Percentiles rank a stretch among this genome's conserved stretches.
phyloP scores from a whole-genome alignment of 441 rosid species.

The Gossypium aridum region DNA sequence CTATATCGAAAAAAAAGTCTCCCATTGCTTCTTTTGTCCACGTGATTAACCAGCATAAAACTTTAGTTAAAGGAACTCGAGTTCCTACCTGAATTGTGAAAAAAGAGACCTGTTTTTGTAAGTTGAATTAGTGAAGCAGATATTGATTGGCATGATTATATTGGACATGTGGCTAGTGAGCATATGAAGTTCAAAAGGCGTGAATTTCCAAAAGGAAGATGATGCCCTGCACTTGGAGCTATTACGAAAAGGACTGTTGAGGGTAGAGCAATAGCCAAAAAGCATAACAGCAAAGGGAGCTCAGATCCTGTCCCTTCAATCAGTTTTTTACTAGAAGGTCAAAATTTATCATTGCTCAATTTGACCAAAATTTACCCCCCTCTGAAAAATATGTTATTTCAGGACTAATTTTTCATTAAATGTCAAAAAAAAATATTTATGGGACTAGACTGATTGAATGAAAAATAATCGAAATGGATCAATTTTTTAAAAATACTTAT shows the following conservation, averaged over 20 bases:
- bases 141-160: background rate
- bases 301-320: slow-evolving; percentile 13
- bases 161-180: background rate
- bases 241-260: too few relatives aligned
- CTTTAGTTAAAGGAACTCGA: too few relatives aligned
- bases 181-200: background rate
- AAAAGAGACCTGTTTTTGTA: background rate
- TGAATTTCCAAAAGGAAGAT: background rate
- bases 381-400: background rate
- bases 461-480: accelerated
- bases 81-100: too few relatives aligned
- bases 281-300: background rate
- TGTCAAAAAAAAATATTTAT: too few relatives aligned
- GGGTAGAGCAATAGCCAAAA: background rate
- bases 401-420: too few relatives aligned
- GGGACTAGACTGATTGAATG: too few relatives aligned
- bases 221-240: background rate
- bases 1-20: too few relatives aligned
- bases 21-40: background rate
- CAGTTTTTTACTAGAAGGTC: background rate
- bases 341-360: background rate
- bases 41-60: too few relatives aligned
- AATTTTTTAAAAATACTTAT: too few relatives aligned
- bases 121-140: background rate
- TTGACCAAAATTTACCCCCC: background rate